Conservation (phyloP, 306 rosid genomes). For the Astragalus glycyphyllos region DNA sequence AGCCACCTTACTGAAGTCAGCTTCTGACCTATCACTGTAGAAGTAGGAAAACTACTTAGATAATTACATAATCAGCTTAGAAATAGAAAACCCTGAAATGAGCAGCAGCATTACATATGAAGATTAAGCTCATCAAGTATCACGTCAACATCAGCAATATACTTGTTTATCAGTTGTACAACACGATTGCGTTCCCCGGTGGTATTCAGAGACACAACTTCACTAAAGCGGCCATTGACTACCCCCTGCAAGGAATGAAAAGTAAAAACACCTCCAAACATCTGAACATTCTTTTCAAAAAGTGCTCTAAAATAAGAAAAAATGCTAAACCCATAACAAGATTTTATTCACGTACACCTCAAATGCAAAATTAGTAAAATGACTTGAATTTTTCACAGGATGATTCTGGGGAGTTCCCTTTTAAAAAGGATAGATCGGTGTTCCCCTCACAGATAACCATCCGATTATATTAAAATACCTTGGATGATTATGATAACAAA, state of each 20-base stretch:
- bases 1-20: constrained; percentile 49
- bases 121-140: constrained; percentile 52
- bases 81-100: constrained; percentile 32
- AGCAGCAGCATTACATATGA: constrained; percentile 47
- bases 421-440: neutral
- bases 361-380: neutral
- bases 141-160: constrained; percentile 49
- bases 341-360: neutral
- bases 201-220: constrained; percentile 36
- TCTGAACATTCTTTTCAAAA: constrained; percentile 26
- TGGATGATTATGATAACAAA: neutral
- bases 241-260: constrained; percentile 53
- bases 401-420: neutral
- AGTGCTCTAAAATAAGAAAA: constrained; percentile 6
- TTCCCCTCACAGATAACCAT: neutral
- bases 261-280: constrained; percentile 20
- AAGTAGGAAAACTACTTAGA: constrained; percentile 6
- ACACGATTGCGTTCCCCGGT: constrained; percentile 42
- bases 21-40: constrained; percentile 49
- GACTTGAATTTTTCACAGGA: neutral
- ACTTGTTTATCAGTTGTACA: constrained; percentile 47
- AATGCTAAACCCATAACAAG: neutral
- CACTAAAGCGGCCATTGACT: constrained; percentile 53
- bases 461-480: neutral
- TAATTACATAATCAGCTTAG: constrained; percentile 1